Percentiles rank a stretch among this genome's conserved stretches.
phyloP scores from a whole-genome alignment of 2,329 filamentous ascomycete species.

The Neurospora sp. region DNA sequence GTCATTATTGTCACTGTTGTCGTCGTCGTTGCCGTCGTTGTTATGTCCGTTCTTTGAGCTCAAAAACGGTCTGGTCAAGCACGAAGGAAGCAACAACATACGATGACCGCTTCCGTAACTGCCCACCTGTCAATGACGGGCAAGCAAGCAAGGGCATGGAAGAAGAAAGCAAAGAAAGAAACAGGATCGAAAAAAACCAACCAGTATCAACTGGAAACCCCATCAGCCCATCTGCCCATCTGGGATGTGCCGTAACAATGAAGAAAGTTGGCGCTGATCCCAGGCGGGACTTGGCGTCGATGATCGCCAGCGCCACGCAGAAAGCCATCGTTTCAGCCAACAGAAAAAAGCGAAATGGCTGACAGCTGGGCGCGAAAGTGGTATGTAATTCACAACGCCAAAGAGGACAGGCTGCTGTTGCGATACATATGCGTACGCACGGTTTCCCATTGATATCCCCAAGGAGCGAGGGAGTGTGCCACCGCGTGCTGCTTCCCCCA shows the following conservation, averaged over 20 bases:
- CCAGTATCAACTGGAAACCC: neutral
- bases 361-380: neutral
- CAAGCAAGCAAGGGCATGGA: neutral
- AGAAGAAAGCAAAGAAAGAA: neutral
- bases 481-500: neutral
- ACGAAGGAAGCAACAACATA: neutral
- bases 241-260: neutral
- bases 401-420: neutral
- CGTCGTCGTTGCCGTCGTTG: neutral
- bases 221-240: neutral
- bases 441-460: neutral
- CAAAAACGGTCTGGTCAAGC: neutral
- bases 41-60: neutral
- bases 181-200: neutral
- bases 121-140: neutral
- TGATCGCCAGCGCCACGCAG: conserved; percentile 16
- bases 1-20: neutral
- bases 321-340: conserved; percentile 17
- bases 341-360: neutral
- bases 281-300: conserved; percentile 7
- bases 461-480: neutral
- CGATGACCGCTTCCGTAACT: neutral
- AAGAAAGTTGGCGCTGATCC: neutral
- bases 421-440: neutral
- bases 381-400: neutral